Base-by-base conservation (phyloP, 495 filamentous ascomycete species). In the Podospora didyma region DNA sequence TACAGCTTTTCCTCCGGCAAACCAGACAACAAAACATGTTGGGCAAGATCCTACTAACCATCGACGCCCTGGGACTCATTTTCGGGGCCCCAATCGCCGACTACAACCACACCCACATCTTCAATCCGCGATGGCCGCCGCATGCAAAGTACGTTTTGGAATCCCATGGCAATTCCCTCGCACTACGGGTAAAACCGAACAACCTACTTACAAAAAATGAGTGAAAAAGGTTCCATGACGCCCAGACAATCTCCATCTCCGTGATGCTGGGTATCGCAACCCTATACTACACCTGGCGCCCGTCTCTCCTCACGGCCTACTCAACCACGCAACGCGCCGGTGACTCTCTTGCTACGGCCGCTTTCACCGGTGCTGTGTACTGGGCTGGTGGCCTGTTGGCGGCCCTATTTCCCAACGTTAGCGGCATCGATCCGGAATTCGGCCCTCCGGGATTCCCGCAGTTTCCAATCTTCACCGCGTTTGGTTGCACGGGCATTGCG, bases 221-320 rank as follows among this genome's bases (percentile, higher is more conserved):
- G n/a, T n/a, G n/a, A n/a, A n/a, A n/a, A 31, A 78, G 75, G 56
- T 84, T 83, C 63, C 81, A 84, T 65, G 75, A 75, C 54, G 81
- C 70, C 16, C 81, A 83, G 48, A 83, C 79, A 19, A 81, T 83
- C 64, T 72, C 62, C 37, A 70, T 80, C 47, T 76, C 79, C 0
- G 55, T 79, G 0, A 47, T 62, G 20, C 69, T 83, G 2, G 73
- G 77, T 42, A 55, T 74, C 2, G 59, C 71, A 9, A 81, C 79
- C 1, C 62, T 81, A 0, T 82, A 76, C 57, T 83, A 77, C 59
- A 73, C 77, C 11, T 80, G 70, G 71, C 69, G 71, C 1, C 52
- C 62, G 5, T 16, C 14, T 16, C 53, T 58, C 26, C 20, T 63
- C 14, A 17, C 34, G 5, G 11, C 39, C 26, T 51, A 64, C 1